Percentiles rank a stretch among this genome's conserved stretches.
Conservation (phyloP, 371 early-diverging fungal genomes). For the Smittium culicis region DNA sequence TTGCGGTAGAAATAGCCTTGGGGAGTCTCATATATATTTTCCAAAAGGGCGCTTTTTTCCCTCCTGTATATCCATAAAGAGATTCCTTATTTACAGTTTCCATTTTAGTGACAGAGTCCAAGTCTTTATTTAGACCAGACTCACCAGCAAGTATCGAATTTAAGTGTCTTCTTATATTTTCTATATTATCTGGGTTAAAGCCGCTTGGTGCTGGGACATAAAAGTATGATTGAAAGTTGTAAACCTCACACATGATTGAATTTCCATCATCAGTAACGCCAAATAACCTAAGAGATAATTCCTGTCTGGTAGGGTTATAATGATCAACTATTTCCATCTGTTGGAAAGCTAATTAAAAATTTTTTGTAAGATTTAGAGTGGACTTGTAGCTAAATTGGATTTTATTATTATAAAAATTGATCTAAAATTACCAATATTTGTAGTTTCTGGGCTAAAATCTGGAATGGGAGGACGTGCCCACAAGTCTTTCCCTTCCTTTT, state of each 20-base stretch:
- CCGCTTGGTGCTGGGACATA: conserved; percentile 82
- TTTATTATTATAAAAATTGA: no score
- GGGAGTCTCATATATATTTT: conserved; percentile 52
- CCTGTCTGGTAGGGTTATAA: conserved; percentile 29
- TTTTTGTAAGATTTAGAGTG: no score
- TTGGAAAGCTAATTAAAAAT: conserved; percentile 66
- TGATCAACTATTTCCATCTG: conserved; percentile 87
- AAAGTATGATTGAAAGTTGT: conserved; percentile 89
- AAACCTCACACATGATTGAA: conserved; percentile 83
- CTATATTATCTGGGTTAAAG: conserved; percentile 47
- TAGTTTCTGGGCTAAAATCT: not conserved
- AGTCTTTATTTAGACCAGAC: not conserved
- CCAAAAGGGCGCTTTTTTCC: conserved; percentile 48
- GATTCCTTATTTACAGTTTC: conserved; percentile 56
- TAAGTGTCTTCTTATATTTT: conserved; percentile 40
- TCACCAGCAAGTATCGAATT: conserved; percentile 13
- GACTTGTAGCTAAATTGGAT: no score
- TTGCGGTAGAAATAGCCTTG: conserved; percentile 29
- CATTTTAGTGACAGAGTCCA: conserved; percentile 36
- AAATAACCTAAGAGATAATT: conserved; percentile 63
- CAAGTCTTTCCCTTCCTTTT: conserved; percentile 8
- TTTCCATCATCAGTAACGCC: conserved; percentile 75
- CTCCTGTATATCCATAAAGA: conserved; percentile 71
- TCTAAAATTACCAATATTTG: conserved; percentile 8
- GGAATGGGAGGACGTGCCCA: not conserved